Base-by-base conservation (phyloP, 2,329 filamentous ascomycete species). In the Ascochyta fabae region DNA sequence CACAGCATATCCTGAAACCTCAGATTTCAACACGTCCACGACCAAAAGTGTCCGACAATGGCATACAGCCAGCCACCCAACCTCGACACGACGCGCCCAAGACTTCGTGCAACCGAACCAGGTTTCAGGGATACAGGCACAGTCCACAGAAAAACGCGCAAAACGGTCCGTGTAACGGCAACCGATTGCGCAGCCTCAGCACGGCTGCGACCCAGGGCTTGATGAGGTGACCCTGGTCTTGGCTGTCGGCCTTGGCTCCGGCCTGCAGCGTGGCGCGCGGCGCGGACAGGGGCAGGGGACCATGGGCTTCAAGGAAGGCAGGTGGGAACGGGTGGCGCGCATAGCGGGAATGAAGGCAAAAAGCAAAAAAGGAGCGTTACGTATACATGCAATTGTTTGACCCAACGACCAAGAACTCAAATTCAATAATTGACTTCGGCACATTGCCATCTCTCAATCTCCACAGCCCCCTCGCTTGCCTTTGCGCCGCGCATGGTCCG, bases 1-100 rank as follows among this genome's bases (percentile, higher is more conserved):
- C 26, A 45, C 13, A 27, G 31, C 47, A 36, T 41, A n/a, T 49
- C 19, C n/a, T 27, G 31, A 38, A 50, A 50, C 39, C 29, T 8
- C 38, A 49, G n/a, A 19, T 35, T 22, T n/a, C 48, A 43, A 31
- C 15, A 13, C 39, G 34, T 22, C 4, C 24, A 15, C 15, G 3
- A n/a, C 16, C 1, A 44, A n/a, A 50, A 35, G 24, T 38, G 16
- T 36, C 24, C 24, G 39, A 19, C 24, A 42, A 8, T 36, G 47
- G 42, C 31, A 36, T 22, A 16, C n/a, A 43, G 47, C 23, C 47
- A 42, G 31, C 39, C n/a, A 36, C 27, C 27, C 24, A 33, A 16
- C 23, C n/a, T 42, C 24, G 24, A n/a, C 22, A 43, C 15, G 40
- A 44, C 33, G 48, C 48, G 31, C 4, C 22, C 39, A 27, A 19